A percentile compares a stretch with the other conserved stretches of the same genome.
Evolutionary conservation across 108 stramenopile genomes (phyloP).

Genomic region (Cylindrotheca fusiformis): DNA sequence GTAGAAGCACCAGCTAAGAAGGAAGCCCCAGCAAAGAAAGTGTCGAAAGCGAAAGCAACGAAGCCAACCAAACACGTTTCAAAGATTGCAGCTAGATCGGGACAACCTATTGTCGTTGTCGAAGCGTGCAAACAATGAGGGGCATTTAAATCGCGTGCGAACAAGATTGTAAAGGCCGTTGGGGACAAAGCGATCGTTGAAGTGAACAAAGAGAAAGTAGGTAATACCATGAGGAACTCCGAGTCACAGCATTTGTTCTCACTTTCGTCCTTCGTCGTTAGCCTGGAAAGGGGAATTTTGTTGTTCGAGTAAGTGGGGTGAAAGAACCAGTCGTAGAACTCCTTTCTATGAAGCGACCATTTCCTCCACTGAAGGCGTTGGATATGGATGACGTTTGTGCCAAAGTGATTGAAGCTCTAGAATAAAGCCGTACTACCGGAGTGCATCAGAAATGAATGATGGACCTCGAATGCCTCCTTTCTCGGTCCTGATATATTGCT

Average conservation of each 20-base stretch:
- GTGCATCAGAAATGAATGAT: no score
- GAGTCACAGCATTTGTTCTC: background rate
- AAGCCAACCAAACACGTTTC: no score
- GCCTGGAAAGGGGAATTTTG: constrained; percentile 79
- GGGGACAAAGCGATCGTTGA: constrained; percentile 58
- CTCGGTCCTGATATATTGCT: no score
- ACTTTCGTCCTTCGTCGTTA: background rate
- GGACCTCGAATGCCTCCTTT: no score
- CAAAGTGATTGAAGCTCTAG: constrained; percentile 44
- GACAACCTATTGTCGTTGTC: constrained; percentile 45
- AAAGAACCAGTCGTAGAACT: constrained; percentile 76
- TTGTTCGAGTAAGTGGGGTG: constrained; percentile 60
- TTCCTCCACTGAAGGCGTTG: constrained; percentile 76
- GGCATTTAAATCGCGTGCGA: constrained; percentile 78
- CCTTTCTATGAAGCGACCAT: constrained; percentile 77
- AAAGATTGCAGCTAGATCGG: no score
- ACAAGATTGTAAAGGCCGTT: constrained; percentile 68
- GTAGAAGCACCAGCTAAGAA: no score
- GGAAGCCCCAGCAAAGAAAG: no score
- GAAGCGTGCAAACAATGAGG: constrained; percentile 87
- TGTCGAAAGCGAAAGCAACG: no score
- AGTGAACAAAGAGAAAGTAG: constrained; percentile 68
- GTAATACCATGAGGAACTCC: background rate
- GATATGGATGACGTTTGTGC: constrained; percentile 82
- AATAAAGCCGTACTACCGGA: no score